phyloP scores from a whole-genome alignment of 2,329 filamentous ascomycete genomes.

The Cladosporium phlei region DNA sequence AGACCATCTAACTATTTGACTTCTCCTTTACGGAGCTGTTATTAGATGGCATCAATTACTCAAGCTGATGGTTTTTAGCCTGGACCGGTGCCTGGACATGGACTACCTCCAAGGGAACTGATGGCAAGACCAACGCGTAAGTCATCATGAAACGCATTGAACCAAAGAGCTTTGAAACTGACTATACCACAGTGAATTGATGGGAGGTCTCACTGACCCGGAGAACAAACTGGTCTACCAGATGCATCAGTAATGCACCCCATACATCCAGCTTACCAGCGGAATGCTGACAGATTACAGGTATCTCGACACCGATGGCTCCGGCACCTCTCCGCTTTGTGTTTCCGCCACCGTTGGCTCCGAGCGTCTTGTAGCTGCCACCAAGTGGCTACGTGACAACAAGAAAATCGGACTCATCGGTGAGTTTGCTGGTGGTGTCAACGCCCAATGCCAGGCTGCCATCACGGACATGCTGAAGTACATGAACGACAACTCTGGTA shows the following conservation, averaged over 20 bases:
- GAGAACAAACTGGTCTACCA: constrained; percentile 54
- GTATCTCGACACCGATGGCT: constrained; percentile 50
- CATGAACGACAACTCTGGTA: constrained; percentile 38
- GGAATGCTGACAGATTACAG: background rate
- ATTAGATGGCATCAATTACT: background rate
- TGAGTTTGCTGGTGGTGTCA: constrained; percentile 52
- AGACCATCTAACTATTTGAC: background rate
- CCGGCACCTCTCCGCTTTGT: constrained; percentile 48
- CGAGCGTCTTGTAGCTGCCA: constrained; percentile 49
- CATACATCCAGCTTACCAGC: no score
- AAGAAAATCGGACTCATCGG: constrained; percentile 51
- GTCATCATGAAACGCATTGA: background rate
- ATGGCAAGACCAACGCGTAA: constrained; percentile 37
- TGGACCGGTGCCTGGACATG: constrained; percentile 49
- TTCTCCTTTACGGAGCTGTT: background rate
- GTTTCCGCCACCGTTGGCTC: constrained; percentile 51
- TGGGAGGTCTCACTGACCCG: constrained; percentile 48
- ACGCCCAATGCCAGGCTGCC: constrained; percentile 47
- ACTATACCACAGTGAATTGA: constrained; percentile 26
- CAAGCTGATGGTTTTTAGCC: constrained; percentile 17
- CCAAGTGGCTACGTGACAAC: constrained; percentile 51
- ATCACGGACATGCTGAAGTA: constrained; percentile 48
- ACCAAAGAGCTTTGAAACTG: no score
- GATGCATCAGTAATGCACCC: constrained; percentile 55
- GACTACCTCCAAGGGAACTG: constrained; percentile 40